Percentiles rank a stretch among this genome's conserved stretches.
These are phyloP conservation scores for Desmodesmus armatus DNA, from an alignment of 139 green algal species.

Conservation along the genomic window DNA sequence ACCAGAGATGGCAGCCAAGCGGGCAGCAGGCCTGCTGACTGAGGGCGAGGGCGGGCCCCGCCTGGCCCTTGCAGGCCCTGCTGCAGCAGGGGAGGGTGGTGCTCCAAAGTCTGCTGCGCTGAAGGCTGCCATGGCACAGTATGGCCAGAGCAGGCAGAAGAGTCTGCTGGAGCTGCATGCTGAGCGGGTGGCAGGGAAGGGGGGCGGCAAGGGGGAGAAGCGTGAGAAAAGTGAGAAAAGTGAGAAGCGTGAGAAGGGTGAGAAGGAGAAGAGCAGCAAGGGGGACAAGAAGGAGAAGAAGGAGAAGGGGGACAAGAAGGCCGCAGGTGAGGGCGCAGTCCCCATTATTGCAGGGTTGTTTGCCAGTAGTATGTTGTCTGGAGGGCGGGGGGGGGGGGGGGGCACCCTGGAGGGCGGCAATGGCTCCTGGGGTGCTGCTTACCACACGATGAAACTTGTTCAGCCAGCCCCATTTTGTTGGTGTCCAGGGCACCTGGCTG, in stretches of 20 bases:
- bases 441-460: too few relatives aligned
- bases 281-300: conserved; percentile 48
- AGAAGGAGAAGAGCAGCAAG: conserved; percentile 60
- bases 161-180: conserved; percentile 80
- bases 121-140: conserved; percentile 44
- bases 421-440: too few relatives aligned
- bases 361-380: too few relatives aligned
- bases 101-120: conserved; percentile 14
- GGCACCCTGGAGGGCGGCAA: too few relatives aligned
- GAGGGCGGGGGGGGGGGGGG: too few relatives aligned
- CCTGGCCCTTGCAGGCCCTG: not conserved
- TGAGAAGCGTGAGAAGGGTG: conserved; percentile 22
- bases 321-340: not conserved
- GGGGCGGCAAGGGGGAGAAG: conserved; percentile 9
- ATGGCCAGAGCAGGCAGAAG: conserved; percentile 67
- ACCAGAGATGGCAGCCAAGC: conserved; percentile 60
- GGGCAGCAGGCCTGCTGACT: conserved; percentile 47
- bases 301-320: conserved; percentile 22
- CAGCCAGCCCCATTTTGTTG: too few relatives aligned
- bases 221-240: conserved; percentile 36
- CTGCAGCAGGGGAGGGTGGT: not conserved
- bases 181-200: conserved; percentile 55
- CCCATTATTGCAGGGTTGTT: too few relatives aligned
- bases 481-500: too few relatives aligned
- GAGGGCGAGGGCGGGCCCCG: conserved; percentile 33